phyloP scores from a whole-genome alignment of 306 rosid genomes.

The Trifolium dubium region DNA sequence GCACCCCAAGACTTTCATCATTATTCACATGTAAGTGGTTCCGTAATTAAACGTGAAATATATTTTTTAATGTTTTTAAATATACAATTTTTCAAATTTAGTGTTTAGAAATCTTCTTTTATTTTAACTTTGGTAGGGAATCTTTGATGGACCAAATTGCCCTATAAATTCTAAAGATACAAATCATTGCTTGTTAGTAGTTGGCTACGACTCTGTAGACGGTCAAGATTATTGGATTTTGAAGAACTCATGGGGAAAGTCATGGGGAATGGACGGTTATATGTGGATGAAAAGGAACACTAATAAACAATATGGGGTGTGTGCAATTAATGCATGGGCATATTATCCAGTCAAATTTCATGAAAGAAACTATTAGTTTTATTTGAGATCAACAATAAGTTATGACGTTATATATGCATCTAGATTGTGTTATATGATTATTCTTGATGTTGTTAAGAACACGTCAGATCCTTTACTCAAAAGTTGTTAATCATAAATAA shows the following conservation, averaged over 20 bases:
- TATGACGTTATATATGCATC: background rate
- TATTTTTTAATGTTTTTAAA: too few relatives aligned
- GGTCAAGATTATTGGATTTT: conserved; percentile 64
- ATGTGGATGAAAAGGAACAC: conserved; percentile 56
- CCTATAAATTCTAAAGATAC: background rate
- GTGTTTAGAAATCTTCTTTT: background rate
- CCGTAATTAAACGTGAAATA: background rate
- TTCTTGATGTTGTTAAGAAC: background rate
- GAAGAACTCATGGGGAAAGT: conserved; percentile 58
- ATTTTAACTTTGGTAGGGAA: conserved; percentile 47
- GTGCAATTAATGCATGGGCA: conserved; percentile 23
- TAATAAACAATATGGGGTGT: conserved; percentile 2
- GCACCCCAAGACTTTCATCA: conserved; percentile 43
- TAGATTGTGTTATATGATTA: background rate
- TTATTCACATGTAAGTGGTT: conserved; percentile 35
- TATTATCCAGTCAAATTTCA: background rate
- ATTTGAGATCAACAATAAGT: background rate
- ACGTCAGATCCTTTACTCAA: too few relatives aligned
- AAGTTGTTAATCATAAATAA: too few relatives aligned
- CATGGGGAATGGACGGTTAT: conserved; percentile 63
- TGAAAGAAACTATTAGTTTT: background rate
- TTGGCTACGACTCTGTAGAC: conserved; percentile 52
- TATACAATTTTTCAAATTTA: background rate
- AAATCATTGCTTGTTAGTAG: conserved; percentile 43
- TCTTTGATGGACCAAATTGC: conserved; percentile 48